These are phyloP conservation scores for Gossypium davidsonii DNA, from an alignment of 441 rosid genomes.

Conservation along the genomic window DNA sequence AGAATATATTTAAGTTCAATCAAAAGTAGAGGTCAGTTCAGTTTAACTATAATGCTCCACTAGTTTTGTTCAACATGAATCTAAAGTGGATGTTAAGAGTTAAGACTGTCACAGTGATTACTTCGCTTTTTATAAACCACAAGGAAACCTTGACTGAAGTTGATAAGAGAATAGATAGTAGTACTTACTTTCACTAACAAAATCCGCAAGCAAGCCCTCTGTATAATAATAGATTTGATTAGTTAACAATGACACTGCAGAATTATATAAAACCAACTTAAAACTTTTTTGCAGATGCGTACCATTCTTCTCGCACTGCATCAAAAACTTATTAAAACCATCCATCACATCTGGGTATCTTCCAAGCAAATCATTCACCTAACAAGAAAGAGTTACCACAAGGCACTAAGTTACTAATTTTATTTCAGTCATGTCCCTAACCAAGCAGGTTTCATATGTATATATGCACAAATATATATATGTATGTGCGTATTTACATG, in stretches of 20 bases:
- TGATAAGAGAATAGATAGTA: constrained; percentile 14
- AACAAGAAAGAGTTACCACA: constrained; percentile 23
- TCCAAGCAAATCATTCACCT: constrained; percentile 80
- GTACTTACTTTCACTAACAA: constrained; percentile 84
- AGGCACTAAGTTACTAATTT: constrained; percentile 19
- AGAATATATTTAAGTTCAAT: constrained; percentile 6
- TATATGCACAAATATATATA: neutral
- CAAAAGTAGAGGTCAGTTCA: constrained; percentile 2
- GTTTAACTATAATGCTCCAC: neutral
- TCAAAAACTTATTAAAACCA: constrained; percentile 73
- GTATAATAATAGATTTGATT: constrained; percentile 30
- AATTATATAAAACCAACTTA: constrained; percentile 12
- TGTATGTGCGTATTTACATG: neutral
- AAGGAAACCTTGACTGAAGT: constrained; percentile 7
- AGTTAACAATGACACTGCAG: constrained; percentile 16
- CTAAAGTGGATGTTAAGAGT: neutral
- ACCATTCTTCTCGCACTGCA: constrained; percentile 85
- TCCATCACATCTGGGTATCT: constrained; percentile 82
- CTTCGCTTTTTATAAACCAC: neutral
- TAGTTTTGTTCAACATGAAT: neutral
- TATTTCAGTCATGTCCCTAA: constrained; percentile 5
- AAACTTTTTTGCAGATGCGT: constrained; percentile 19
- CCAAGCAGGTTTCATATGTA: neutral
- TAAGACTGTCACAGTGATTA: neutral
- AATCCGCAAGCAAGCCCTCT: constrained; percentile 87